These are phyloP conservation scores for Botrytis paeoniae DNA, from an alignment of 2,329 filamentous ascomycete genomes.

Conservation along the genomic window DNA sequence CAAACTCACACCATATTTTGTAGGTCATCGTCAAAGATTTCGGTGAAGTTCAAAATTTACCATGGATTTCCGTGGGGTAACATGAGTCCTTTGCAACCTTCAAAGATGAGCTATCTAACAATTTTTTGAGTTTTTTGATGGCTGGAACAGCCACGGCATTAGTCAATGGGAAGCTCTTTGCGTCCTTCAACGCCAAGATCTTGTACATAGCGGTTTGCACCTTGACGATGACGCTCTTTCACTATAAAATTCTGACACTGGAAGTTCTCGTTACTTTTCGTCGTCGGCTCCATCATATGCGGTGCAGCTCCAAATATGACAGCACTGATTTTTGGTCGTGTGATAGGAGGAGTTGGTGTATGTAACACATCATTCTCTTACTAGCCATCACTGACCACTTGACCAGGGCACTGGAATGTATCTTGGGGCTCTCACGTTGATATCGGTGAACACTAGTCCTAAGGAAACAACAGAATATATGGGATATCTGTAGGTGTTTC, in stretches of 20 bases:
- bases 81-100: not conserved
- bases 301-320: conserved; percentile 40
- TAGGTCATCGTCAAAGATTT: conserved; percentile 1
- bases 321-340: conserved; percentile 49
- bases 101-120: not conserved
- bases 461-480: conserved; percentile 36
- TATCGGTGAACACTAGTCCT: conserved; percentile 41
- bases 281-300: conserved; percentile 38
- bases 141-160: not conserved
- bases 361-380: not conserved
- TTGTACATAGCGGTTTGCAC: conserved; percentile 33
- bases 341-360: conserved; percentile 43
- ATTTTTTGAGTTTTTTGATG: not conserved
- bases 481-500: not conserved
- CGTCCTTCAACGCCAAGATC: conserved; percentile 38
- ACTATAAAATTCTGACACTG: not conserved
- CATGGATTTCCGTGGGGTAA: conserved; percentile 15
- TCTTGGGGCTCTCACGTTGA: conserved; percentile 46
- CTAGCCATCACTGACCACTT: not conserved
- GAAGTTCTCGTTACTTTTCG: conserved; percentile 28
- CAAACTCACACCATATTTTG: not conserved
- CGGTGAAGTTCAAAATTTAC: not conserved
- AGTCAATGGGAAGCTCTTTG: conserved; percentile 30
- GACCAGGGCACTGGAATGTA: conserved; percentile 44
- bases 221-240: conserved; percentile 20